These are phyloP conservation scores for Tricholoma saponaceum DNA, from an alignment of 768 basidiomycete species.

Conservation along the genomic window DNA sequence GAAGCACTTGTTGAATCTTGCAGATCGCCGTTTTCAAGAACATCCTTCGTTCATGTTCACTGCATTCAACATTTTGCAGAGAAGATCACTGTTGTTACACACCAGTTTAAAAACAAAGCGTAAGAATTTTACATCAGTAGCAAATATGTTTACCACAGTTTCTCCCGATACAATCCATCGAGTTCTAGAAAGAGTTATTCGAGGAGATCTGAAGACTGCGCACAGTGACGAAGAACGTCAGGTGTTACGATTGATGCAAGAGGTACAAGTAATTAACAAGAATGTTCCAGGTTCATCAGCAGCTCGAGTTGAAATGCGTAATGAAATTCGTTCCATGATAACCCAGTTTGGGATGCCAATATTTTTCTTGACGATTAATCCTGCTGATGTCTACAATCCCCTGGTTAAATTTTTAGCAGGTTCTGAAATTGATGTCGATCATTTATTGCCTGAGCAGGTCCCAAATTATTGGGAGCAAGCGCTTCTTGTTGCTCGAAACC, in stretches of 20 bases:
- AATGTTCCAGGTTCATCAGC: slow-evolving; percentile 27
- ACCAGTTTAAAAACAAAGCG: slow-evolving; percentile 26
- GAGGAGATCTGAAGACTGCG: background rate
- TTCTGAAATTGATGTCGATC: slow-evolving; percentile 29
- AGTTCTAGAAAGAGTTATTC: background rate
- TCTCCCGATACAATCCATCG: background rate
- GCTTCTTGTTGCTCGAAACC: slow-evolving; percentile 33
- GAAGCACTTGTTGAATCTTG: slow-evolving; percentile 24
- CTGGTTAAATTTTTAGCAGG: slow-evolving; percentile 35
- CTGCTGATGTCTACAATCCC: slow-evolving; percentile 36
- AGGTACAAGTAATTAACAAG: slow-evolving; percentile 10
- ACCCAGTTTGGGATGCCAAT: slow-evolving; percentile 28
- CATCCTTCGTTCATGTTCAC: slow-evolving; percentile 37
- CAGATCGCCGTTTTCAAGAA: slow-evolving; percentile 29
- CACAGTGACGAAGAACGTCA: background rate
- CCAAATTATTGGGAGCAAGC: slow-evolving; percentile 26
- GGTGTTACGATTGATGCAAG: slow-evolving; percentile 14
- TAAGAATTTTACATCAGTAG: slow-evolving; percentile 15
- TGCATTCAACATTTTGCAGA: slow-evolving; percentile 37
- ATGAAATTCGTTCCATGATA: slow-evolving; percentile 34
- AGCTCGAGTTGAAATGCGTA: slow-evolving; percentile 21
- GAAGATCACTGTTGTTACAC: slow-evolving; percentile 23
- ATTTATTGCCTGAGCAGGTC: slow-evolving; percentile 19
- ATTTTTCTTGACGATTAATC: slow-evolving; percentile 42
- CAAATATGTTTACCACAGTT: background rate